Base-by-base conservation (phyloP, 768 basidiomycete genomes). In the Naganishia kalamii region DNA sequence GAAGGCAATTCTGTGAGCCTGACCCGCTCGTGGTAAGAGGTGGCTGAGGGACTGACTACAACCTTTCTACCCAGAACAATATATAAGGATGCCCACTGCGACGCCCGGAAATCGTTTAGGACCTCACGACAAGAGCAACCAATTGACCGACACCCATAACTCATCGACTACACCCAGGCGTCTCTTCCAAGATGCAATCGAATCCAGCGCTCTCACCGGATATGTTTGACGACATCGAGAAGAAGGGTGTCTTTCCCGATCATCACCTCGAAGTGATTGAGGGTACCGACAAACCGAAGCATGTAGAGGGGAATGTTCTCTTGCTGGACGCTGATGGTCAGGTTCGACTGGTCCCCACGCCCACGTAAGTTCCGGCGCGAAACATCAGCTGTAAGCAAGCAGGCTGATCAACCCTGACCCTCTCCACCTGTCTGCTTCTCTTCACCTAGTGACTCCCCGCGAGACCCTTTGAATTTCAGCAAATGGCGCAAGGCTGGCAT, bases 221-320 rank as follows among this genome's bases (percentile, higher is more conserved):
- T 23, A 23, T 48, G 47, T 48, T 48, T n/a, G 47, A 54, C 30
- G 52, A 54, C 19, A 13, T 54, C 5, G 52, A 54, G 30, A 40
- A 54, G 17, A 54, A 54, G 30, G 15, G 17, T n/a, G n/a, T n/a
- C 25, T 54, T 54, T 30, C 3, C 30, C 15, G 32, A 54, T 17
- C 52, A 54, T 8, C 52, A 54, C 29, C 30, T 54, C 52, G 52
- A 54, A 54, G 11, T 54, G 7, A 5, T 19, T 6, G 35, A 54
- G 6, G 52, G 25, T 32, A 7, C 7, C 10, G 15, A 54, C 10
- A 30, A 21, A 30, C 30, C 52, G 47, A 48, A 48, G 8, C 61
- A 62, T 27, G 46, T 62, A 23, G 61, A 62, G 21, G 61, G 61
- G 8, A 62, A 62, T n/a, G 46, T 62, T 15, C 25, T 43, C 17